Conservation (phyloP, 1,284 basidiomycete genomes). For the Fomitopsis pinicola region DNA sequence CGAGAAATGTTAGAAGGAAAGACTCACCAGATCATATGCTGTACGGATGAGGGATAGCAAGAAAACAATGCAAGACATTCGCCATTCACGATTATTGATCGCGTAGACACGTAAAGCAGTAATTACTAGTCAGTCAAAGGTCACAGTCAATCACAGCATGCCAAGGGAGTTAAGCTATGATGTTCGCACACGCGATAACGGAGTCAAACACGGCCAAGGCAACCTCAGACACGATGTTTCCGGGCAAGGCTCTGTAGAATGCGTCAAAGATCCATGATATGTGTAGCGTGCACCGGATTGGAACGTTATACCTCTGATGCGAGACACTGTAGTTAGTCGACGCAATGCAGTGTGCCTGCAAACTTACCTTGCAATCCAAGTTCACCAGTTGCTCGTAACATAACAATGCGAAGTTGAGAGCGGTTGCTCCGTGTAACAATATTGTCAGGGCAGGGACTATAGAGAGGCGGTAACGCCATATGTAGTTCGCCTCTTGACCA, state of each 20-base stretch:
- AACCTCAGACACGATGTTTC: background rate
- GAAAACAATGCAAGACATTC: background rate
- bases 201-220: background rate
- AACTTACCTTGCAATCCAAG: background rate
- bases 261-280: background rate
- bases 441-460: background rate
- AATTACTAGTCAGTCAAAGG: background rate
- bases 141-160: background rate
- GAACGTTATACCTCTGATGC: background rate
- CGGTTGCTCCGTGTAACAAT: background rate
- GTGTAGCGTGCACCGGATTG: too few relatives aligned
- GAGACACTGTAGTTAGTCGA: too few relatives aligned
- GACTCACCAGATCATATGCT: background rate
- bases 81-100: background rate
- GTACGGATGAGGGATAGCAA: background rate
- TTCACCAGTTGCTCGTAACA: background rate
- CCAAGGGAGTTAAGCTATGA: background rate
- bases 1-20: background rate
- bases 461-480: background rate
- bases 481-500: background rate
- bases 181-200: background rate
- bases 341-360: background rate
- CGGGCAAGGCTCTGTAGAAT: background rate
- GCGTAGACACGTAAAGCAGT: background rate
- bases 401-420: background rate